A percentile compares a stretch with the other conserved stretches of the same genome.
phyloP scores from a whole-genome alignment of 2,329 filamentous ascomycete species.

The Scolecobasidium constrictum region DNA sequence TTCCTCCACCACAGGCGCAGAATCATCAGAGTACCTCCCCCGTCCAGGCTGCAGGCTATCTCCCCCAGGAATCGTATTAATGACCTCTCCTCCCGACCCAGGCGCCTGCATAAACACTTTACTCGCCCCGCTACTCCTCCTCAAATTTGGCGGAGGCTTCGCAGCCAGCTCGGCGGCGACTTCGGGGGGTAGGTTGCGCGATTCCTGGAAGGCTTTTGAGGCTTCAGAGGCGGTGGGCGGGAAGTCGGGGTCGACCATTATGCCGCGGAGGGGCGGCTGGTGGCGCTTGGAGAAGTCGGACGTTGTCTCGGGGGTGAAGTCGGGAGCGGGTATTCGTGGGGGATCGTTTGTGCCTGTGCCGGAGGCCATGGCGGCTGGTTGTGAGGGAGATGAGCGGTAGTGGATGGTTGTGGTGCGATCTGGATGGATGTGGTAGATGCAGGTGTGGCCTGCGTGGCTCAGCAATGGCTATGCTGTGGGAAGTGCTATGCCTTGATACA shows the following conservation, averaged over 20 bases:
- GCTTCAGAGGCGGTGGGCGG: slow-evolving; percentile 8
- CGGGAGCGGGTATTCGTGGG: slow-evolving; percentile 7
- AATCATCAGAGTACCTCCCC: slow-evolving; percentile 51
- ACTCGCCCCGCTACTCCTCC: slow-evolving; percentile 8
- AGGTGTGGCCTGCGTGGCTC: too few relatives aligned
- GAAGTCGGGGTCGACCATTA: slow-evolving; percentile 11
- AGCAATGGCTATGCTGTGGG: too few relatives aligned
- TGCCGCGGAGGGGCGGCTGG: slow-evolving; percentile 6
- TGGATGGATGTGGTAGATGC: background rate
- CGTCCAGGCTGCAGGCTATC: slow-evolving; percentile 47
- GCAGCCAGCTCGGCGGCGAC: background rate
- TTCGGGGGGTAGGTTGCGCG: background rate
- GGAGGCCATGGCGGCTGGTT: slow-evolving; percentile 4
- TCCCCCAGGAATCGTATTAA: slow-evolving; percentile 45
- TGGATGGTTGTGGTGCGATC: background rate
- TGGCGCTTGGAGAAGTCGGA: slow-evolving; percentile 7
- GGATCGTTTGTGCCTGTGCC: slow-evolving; percentile 7
- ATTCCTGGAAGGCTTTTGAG: background rate
- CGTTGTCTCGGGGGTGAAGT: slow-evolving; percentile 7
- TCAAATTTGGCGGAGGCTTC: background rate
- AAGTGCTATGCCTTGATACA: too few relatives aligned
- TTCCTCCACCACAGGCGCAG: slow-evolving; percentile 18
- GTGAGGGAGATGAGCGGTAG: too few relatives aligned
- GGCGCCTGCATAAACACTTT: slow-evolving; percentile 9
- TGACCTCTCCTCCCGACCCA: slow-evolving; percentile 30